Base-by-base conservation (phyloP, 345 rosid genomes). In the Nephelium lappaceum region DNA sequence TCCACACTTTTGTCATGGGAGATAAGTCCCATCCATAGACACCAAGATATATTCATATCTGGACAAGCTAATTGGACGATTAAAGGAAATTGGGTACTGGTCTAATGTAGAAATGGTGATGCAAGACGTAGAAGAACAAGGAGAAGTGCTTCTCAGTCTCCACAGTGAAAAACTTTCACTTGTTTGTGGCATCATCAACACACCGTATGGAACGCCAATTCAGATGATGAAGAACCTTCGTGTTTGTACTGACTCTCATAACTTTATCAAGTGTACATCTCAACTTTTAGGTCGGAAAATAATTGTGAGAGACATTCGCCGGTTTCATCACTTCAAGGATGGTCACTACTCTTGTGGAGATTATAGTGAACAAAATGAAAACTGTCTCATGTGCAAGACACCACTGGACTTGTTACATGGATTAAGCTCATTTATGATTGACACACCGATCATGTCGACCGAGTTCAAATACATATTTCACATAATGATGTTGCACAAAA, bases 121-220 rank as follows among this genome's bases (percentile, higher is more conserved):
- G 81, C 86, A 82, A 72, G 87, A 87, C 72, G 83, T 84, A 82
- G 81, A 76, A 65, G 87, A 87, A 63, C 78, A 82, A 77, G 71
- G 86, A 21, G 86, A 87, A 79, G 8, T 71, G 71, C 67, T 85
- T 24, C 67, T 87, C 73, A 71, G 86, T 77, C 80, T 83, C 41
- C 90, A 85, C 68, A 84, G 85, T 19, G 87, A 85, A 83, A 77
- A 85, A 72, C 82, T 84, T 42, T 86, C 87, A 15, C 25, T 83
- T 72, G 80, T 78, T 25, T 87, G 83, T 70, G 83, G 84, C 16
- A 51, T 87, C 77, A 83, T 84, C 66, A 74, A 66, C 69, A 73
- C n/a, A n/a, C n/a, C n/a, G n/a, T n/a, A n/a, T n/a, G n/a, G n/a
- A 62, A 81, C 64, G 25, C 85, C 81, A 5, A 79, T 87, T 24